Evolutionary conservation across 148 eudicot genomes (phyloP), one percentile per base, ranked within the genome.

Genomic region (Oxyria digyna): DNA sequence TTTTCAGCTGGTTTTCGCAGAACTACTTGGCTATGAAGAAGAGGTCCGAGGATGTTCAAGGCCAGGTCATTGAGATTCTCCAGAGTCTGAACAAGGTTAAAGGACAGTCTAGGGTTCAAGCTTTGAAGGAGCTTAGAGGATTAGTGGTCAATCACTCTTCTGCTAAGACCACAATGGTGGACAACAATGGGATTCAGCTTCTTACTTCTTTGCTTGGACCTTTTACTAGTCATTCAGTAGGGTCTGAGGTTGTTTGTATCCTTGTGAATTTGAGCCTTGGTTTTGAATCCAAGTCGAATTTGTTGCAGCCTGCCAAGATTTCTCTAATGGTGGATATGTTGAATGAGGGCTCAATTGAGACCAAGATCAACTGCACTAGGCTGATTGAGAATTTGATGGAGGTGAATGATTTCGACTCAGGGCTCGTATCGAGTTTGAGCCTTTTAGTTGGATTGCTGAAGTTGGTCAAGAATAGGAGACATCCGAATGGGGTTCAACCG

Each of bases 261-360:
- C 83, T 91, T 32, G 91, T 91, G 42, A 79, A 83, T 41, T 82
- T 86, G 84, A 72, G 55, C 12, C 78, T 88, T 0, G 83, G 79
- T 78, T 83, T 78, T 1, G 86, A 81, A 23, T 74, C 87, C 0
- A 86, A 71, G 71, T 69, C 77, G 31, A 86, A 74, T 63, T 71
- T 91, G 82, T 73, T 80, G 75, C 88, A 91, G 26, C 94, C 97
- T 0, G 81, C 83, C 0, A 91, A 83, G 72, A 77, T 91, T 13
- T 91, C 96, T 0, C 74, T 89, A 54, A 78, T 91, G 82, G 88
- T 91, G 42, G 97, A 91, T 76, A 83, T 86, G 79, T 78, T 91
- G 83, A 91, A 91, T 24, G 97, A 91, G 62, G 97, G 97, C 1
- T 88, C 96, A 2, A 81, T 81, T 46, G 97, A 91, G 46, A 88